Base-by-base conservation (phyloP, 2,329 filamentous ascomycete species). In the Pleurostoma richardsiae region DNA sequence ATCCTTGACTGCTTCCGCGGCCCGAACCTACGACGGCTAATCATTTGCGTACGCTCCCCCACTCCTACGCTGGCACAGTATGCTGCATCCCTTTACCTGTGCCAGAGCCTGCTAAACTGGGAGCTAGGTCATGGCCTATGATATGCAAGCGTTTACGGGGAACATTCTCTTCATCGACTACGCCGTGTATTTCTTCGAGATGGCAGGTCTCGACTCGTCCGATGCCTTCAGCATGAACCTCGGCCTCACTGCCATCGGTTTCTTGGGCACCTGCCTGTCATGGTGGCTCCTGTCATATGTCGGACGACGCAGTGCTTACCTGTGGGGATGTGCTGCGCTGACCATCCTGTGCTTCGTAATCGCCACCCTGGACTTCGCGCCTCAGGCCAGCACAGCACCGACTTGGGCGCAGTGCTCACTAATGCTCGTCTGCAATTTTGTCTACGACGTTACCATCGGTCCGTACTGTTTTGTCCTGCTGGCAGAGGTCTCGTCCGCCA, bases 361-460 rank as follows among this genome's bases (percentile, higher is more conserved):
- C 11, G 70, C 65, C 10, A 59, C 65, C 4, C 49, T 71, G 4
- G 68, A 68, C 41, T 60, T 64, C 26, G 55, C 68, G 3, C 42
- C 48, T 1, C 61, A 69, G 46, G 65, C 67, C 10, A 2, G 38
- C 3, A 55, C 56, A 2, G 43, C 47, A 1, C 49, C 59, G 1
- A 55, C 57, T 1, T 73, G 70, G 65, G 66, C 66, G 0, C 68
- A 73, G 50, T 66, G 64, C 3, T 60, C 59, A 3, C 52, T 74
- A 2, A 58, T 62, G 48, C 41, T 64, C 1, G 48, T 52, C 3
- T 64, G 56, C 47, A 59, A 49, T 3, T 42, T 54, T 38, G 33
- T 51, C 30, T 54, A 53, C 49, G 51, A 54, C 42, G 41, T 53
- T 4, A 53, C 51, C 19, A 47, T 54, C 43, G 52, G 52, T 6